Base-by-base conservation (phyloP, 2,329 filamentous ascomycete genomes). In the Cladophialophora psammophila region DNA sequence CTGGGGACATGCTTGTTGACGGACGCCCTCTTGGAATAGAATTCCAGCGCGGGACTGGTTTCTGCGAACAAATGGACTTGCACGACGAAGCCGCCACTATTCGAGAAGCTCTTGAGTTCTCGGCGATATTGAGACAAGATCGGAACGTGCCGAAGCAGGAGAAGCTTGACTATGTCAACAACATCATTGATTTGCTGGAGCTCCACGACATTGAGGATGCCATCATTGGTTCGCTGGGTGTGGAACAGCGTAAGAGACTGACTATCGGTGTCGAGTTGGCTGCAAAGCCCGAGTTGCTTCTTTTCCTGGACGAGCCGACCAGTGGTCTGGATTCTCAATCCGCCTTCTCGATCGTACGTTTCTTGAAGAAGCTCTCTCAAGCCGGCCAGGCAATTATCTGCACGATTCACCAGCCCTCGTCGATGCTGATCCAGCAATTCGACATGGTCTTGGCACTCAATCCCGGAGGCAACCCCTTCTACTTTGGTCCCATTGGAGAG, bases 241-340 rank as follows among this genome's bases (percentile, higher is more conserved):
- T 91, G 7, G 89, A 91, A 76, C 87, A 91, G 76, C 85, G 88
- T 72, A 92, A 92, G 78, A 83, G 90, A 63, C 80, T 92, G 2
- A 92, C 90, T 0, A 92, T 92, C 62, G 90, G 89, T 66, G 90
- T 92, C 2, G 90, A 92, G 74, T 80, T 92, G 9, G 90, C 89
- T 6, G 89, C 90, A 2, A 88, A 90, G 73, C 90, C 90, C 0
- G 86, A 83, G 48, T 81, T 91, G 0, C 80, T 91, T 2, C 81
- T 92, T 7, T 92, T 92, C 80, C 79, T 92, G 18, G 90, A 92
- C 72, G 90, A 92, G 73, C 90, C 90, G 0, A 92, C 90, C 0
- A 88, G 85, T 67, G 90, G 90, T 66, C 82, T 92, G 3, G 90
- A 92, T 76, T 88, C 85, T 13, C 89, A 91, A 71, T 87, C 87